These are phyloP conservation scores for Trichoderma breve DNA, from an alignment of 2,329 filamentous ascomycete species.

Conservation along the genomic window DNA sequence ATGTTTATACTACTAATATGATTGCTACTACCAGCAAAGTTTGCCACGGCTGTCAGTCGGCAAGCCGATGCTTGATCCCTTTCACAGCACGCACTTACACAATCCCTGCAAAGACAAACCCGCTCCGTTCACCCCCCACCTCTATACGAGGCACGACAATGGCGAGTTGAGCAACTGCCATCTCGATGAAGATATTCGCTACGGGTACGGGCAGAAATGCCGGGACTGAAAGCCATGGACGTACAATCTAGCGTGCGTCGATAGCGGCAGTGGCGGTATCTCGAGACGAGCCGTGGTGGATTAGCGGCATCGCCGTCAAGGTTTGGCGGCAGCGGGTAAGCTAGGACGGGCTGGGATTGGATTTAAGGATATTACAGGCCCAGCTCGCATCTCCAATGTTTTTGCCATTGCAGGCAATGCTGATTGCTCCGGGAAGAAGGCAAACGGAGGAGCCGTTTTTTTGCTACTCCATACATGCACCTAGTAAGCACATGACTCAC, in stretches of 20 bases:
- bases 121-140: not conserved
- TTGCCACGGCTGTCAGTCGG: not conserved
- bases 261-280: not conserved
- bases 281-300: constrained; percentile 8
- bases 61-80: not conserved
- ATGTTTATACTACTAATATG: not conserved
- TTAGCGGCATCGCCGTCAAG: not conserved
- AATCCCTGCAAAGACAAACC: not conserved
- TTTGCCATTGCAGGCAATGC: not conserved
- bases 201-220: not conserved
- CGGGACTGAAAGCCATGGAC: not conserved
- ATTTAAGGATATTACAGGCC: constrained; percentile 9
- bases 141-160: not conserved
- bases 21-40: not conserved
- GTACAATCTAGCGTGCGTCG: not conserved
- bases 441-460: not conserved
- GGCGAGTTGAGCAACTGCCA: not conserved
- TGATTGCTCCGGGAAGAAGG: not conserved
- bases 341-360: not conserved
- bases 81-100: not conserved
- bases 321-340: not conserved
- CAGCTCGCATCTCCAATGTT: not conserved
- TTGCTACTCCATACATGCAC: not conserved
- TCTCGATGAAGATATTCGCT: not conserved
- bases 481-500: not conserved